Evolutionary conservation across 2,329 filamentous ascomycete genomes (phyloP), one percentile per base, ranked within the genome.

Genomic region (Pseudofabraea citricarpa): DNA sequence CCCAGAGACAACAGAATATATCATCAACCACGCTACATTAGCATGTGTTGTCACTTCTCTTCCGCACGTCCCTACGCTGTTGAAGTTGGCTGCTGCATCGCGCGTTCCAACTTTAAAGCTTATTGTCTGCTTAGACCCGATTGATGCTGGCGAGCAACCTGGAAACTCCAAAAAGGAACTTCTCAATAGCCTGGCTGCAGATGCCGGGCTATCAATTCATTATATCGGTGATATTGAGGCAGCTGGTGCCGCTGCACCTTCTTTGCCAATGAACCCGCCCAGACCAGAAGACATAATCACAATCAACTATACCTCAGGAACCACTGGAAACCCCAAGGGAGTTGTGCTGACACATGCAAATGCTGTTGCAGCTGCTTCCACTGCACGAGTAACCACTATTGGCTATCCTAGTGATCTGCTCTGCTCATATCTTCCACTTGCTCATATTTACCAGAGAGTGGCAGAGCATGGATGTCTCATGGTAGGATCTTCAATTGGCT

Each of bases 401-500:
- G 72, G 79, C 44, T 53, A 56, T 3, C 57, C 69, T 39, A 65
- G 65, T 48, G 86, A 93, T 53, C 69, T 83, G 3, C 73, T 84
- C 53, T 78, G 88, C 45, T 97, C 91, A 1, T 98, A 97, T 66
- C 77, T 98, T 40, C 93, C 93, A 0, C 71, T 96, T 29, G 93
- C 93, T 8, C 93, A 98, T 63, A 97, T 98, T 57, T 96, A 88
- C 64, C 87, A 90, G 52, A 85, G 93, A 43, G 74, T 96, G 53
- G 73, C 83, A 31, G 93, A 98, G 62, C 86, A 94, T 62, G 72
- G 74, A 3, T 77, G 80, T 12, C 71, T 96, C 13, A 79, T 85
- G 57, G 74, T 79, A 41, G 90, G 89, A 43, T 79, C 79, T 24
- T 71, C 79, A 7, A 82, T 96, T 55, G 93, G 91, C 10, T 98